Base-by-base conservation (phyloP, 176 grass and related monocot species). In the Coix lacrymajobi region DNA sequence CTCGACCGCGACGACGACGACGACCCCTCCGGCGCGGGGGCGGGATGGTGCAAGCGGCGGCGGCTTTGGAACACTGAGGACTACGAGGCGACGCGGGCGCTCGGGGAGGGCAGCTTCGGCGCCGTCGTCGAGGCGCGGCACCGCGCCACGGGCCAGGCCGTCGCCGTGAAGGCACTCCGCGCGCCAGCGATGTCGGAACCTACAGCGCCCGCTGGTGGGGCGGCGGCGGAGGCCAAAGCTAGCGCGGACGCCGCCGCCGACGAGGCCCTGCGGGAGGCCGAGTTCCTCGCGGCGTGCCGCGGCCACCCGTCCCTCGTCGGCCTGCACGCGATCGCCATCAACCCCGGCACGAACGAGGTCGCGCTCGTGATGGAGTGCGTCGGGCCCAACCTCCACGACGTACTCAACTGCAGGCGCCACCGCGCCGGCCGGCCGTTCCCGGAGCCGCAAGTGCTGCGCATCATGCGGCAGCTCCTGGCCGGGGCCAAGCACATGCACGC, bases 331-430 rank as follows among this genome's bases (percentile, higher is more conserved):
- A 10, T 91, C 25, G 68, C 70, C 20, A 2, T 13, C 11, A 43
- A 88, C 43, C 48, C 29, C 31, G 9, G 14, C 24, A 13, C 31
- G 6, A 34, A 32, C 5, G 75, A 71, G 49, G 63, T 66, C 32
- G n/a, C 37, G 73, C 41, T 91, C 16, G 89, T 91, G 8, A 88
- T 86, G 78, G 82, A 92, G 57, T 69, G 25, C 57, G 79, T 36
- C 20, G 81, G 83, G 30, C 78, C 81, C 3, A 84, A 68, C 75
- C 86, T 92, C 15, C 28, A 60, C 57, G 17, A 83, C 17, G 65
- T 89, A 54, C 60, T 92, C 43, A 2, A 32, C 24, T 2, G 3
- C 20, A 7, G 6, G 6, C 32, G 34, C 14, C 8, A 58, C 33
- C 82, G 75, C 19, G 0, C 2, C 7, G 40, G 57, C 16, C 9